These are phyloP conservation scores for Populus nigra DNA, from an alignment of 345 rosid genomes.

Conservation along the genomic window DNA sequence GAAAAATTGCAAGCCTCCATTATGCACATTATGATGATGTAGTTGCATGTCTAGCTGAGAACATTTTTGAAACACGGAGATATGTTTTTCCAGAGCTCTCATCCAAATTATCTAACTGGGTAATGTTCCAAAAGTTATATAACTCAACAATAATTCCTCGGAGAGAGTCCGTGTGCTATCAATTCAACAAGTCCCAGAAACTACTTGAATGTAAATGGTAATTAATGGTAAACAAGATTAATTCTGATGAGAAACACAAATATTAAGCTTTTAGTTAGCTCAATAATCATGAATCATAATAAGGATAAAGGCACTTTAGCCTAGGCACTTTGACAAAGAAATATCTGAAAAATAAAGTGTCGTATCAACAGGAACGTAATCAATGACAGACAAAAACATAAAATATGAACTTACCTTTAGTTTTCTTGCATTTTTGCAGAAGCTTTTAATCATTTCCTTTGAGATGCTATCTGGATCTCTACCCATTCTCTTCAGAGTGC, in stretches of 20 bases:
- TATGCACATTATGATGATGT: not conserved
- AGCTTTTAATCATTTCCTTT: constrained; percentile 62
- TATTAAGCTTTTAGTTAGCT: not conserved
- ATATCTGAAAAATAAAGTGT: not conserved
- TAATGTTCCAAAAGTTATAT: not conserved
- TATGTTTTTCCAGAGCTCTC: not conserved
- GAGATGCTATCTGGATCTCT: constrained; percentile 66
- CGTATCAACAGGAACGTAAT: not conserved
- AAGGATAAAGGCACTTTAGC: constrained; percentile 1
- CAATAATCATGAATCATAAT: not conserved
- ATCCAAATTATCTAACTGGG: not conserved
- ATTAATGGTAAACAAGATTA: not conserved
- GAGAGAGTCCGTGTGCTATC: not conserved
- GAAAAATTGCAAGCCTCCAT: not conserved
- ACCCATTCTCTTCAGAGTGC: constrained; percentile 67
- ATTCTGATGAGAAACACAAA: not conserved
- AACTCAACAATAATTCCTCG: too few species aligned
- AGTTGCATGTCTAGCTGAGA: not conserved
- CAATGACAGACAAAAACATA: not conserved
- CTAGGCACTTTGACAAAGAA: not conserved
- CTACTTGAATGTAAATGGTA: not conserved
- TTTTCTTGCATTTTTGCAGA: constrained; percentile 89
- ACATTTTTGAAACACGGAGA: not conserved
- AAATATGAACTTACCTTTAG: constrained; percentile 56
- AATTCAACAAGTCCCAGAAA: not conserved